Evolutionary conservation across 2,329 filamentous ascomycete species (phyloP).

Genomic region (Emergomyces orientalis): DNA sequence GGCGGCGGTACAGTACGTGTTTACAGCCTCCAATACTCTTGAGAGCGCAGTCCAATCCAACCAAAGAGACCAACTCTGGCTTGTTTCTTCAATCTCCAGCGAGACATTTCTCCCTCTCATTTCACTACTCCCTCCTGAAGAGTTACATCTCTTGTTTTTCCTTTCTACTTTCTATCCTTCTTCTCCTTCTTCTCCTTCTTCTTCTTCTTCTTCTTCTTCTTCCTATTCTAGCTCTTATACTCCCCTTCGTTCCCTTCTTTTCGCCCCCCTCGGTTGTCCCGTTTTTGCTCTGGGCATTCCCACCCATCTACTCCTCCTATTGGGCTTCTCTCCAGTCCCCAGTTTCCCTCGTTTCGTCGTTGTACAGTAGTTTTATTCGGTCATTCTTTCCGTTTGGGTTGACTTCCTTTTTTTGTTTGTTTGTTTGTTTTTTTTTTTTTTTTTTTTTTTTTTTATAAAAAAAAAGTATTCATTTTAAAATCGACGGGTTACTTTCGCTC

Average conservation of each 20-base stretch:
- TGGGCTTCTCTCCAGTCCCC: neutral
- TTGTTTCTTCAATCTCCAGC: neutral
- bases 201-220: neutral
- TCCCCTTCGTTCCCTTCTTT: slow-evolving; percentile 9
- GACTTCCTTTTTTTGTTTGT: neutral
- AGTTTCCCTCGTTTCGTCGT: slow-evolving; percentile 4
- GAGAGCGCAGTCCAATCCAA: neutral
- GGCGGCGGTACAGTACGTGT: neutral
- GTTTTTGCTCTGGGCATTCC: slow-evolving; percentile 10
- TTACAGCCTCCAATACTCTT: neutral
- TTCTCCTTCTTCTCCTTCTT: neutral
- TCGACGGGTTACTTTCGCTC: slow-evolving; percentile 5
- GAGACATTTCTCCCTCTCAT: neutral
- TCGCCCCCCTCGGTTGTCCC: slow-evolving; percentile 2
- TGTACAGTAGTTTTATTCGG: neutral
- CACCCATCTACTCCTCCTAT: slow-evolving; percentile 1
- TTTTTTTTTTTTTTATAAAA: no score
- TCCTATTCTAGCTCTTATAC: neutral
- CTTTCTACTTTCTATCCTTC: neutral
- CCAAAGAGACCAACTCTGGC: neutral
- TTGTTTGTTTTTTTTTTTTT: slow-evolving; percentile 8
- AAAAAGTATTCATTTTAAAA: slow-evolving; percentile 3
- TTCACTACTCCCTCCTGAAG: neutral
- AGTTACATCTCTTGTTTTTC: neutral
- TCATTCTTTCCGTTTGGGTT: neutral